Conservation (phyloP, 2,329 filamentous ascomycete genomes). For the Epichloe bromicola region DNA sequence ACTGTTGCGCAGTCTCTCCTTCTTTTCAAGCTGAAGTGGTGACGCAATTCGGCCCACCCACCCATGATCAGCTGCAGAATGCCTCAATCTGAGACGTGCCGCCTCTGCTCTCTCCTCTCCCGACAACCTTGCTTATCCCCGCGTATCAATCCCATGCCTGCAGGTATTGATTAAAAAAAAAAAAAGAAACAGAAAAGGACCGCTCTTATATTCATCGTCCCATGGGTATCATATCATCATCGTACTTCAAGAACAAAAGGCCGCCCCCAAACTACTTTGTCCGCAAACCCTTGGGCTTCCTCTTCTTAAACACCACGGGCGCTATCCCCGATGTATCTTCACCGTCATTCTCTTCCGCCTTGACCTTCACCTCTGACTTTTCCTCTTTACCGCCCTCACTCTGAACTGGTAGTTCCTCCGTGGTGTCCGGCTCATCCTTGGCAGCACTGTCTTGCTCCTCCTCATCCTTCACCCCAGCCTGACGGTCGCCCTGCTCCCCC, state of each 20-base stretch:
- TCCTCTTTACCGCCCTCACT: neutral
- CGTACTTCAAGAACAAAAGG: neutral
- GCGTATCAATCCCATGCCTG: too few species aligned
- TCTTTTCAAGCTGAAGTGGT: neutral
- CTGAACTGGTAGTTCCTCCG: neutral
- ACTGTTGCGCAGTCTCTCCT: neutral
- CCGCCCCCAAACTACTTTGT: conserved; percentile 32
- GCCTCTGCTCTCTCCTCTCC: too few species aligned
- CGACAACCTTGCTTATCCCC: too few species aligned
- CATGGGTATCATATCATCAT: conserved; percentile 4
- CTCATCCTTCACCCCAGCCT: conserved; percentile 26
- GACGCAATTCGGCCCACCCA: neutral
- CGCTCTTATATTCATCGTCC: neutral
- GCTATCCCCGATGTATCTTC: conserved; percentile 14
- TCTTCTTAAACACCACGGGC: conserved; percentile 65
- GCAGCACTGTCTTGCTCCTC: conserved; percentile 9
- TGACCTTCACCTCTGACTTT: conserved; percentile 3
- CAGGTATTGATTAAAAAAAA: neutral
- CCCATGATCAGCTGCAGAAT: neutral
- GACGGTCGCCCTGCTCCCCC: conserved; percentile 11
- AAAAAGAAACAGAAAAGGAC: neutral
- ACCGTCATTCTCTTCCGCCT: conserved; percentile 29
- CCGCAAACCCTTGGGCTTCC: conserved; percentile 54
- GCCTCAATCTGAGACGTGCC: too few species aligned
- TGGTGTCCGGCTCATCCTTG: neutral